Percentiles rank a stretch among this genome's conserved stretches.
Evolutionary conservation across 306 rosid genomes (phyloP).

Genomic region (Malus fusca): DNA sequence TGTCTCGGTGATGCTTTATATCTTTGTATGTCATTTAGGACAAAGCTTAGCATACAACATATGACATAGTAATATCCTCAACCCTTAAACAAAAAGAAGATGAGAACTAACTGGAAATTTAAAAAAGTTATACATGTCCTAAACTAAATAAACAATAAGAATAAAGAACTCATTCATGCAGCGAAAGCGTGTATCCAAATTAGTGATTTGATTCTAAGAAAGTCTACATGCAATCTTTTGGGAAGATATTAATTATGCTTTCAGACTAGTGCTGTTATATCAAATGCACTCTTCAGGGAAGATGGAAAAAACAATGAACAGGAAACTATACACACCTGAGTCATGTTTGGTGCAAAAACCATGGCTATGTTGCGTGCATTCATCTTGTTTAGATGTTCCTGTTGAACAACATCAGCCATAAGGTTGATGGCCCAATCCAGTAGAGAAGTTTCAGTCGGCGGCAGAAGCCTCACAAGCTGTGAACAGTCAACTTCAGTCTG

Average conservation of each 20-base stretch:
- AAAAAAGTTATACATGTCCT: neutral
- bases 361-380: constrained; percentile 77
- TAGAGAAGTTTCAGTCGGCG: constrained; percentile 66
- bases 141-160: neutral
- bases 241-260: neutral
- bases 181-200: neutral
- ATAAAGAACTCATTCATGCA: neutral
- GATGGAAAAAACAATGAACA: neutral
- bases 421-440: constrained; percentile 89
- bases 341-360: constrained; percentile 99
- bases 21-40: neutral
- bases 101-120: neutral
- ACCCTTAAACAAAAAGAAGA: neutral
- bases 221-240: neutral
- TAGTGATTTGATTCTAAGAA: neutral
- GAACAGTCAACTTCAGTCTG: constrained; percentile 67
- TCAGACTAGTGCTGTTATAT: neutral
- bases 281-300: neutral
- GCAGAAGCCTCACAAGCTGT: constrained; percentile 53
- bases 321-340: constrained; percentile 48
- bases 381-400: constrained; percentile 80
- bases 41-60: neutral
- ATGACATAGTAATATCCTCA: neutral
- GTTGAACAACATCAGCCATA: constrained; percentile 86
- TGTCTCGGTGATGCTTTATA: neutral